Percentiles rank a stretch among this genome's conserved stretches.
Evolutionary conservation across 441 rosid species (phyloP).

Genomic region (Daphne laureola): DNA sequence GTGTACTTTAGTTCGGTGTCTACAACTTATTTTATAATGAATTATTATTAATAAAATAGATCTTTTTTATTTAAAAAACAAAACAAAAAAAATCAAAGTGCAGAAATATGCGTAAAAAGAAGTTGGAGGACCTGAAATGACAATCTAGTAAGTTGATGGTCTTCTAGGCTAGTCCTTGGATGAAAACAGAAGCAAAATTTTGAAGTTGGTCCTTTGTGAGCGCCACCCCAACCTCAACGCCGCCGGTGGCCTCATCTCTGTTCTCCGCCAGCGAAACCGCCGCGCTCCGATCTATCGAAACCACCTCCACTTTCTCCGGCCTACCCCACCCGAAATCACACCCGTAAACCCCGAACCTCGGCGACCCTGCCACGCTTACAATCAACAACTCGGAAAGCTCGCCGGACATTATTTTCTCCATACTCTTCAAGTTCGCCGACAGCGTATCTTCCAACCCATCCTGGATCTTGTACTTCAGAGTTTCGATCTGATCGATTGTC

Average conservation of each 20-base stretch:
- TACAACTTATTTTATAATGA: no score
- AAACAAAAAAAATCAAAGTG: no score
- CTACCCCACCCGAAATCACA: conserved; percentile 52
- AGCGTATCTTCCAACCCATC: conserved; percentile 4
- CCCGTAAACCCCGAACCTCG: conserved; percentile 26
- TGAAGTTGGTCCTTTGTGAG: conserved; percentile 25
- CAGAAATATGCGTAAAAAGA: no score
- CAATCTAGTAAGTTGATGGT: no score
- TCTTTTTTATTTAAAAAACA: no score
- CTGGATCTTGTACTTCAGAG: conserved; percentile 1
- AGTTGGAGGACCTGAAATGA: no score
- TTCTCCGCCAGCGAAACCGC: conserved; percentile 28
- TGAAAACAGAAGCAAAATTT: conserved; percentile 18
- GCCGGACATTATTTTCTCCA: no score
- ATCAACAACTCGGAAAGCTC: not conserved
- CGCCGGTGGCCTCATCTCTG: conserved; percentile 21
- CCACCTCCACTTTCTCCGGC: conserved; percentile 34
- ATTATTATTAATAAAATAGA: no score
- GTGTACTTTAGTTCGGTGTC: no score
- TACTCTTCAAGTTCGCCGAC: no score
- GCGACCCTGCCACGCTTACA: conserved; percentile 33
- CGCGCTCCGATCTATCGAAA: conserved; percentile 24
- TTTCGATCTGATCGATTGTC: conserved; percentile 16
- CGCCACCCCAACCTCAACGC: conserved; percentile 41
- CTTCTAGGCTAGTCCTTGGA: not conserved